Conservation (phyloP, 2,329 filamentous ascomycete species). For the Tolypocladium ovalisporum region DNA sequence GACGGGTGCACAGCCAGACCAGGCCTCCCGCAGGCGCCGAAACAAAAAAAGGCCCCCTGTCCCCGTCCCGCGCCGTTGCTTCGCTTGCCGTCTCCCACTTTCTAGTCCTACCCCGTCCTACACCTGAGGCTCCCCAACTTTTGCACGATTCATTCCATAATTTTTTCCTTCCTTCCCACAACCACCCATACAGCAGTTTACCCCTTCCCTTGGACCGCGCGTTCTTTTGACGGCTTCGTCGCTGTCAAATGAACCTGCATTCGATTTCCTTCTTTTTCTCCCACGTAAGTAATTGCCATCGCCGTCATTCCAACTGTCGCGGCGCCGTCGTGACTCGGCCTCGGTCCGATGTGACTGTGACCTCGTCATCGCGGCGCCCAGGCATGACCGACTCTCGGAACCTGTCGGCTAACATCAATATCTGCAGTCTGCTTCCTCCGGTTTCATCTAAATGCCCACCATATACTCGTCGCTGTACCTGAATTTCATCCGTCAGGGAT, state of each 20-base stretch:
- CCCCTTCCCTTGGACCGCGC: constrained; percentile 43
- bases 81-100: constrained; percentile 1
- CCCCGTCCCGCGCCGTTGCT: background rate
- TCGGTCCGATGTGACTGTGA: background rate
- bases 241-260: constrained; percentile 99
- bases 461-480: constrained; percentile 59
- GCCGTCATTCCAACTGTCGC: background rate
- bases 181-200: constrained; percentile 8
- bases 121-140: background rate
- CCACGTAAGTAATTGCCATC: constrained; percentile 42
- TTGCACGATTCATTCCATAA: constrained; percentile 2
- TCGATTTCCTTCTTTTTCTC: constrained; percentile 46
- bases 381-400: no score
- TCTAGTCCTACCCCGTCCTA: constrained; percentile 2
- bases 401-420: background rate
- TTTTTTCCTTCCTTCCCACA: constrained; percentile 4
- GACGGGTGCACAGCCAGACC: background rate
- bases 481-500: constrained; percentile 92
- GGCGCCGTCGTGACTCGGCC: background rate
- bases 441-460: constrained; percentile 81
- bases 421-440: constrained; percentile 43
- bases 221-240: constrained; percentile 76
- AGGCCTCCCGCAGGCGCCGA: background rate
- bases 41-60: background rate
- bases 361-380: background rate